Conservation (phyloP, 2,329 filamentous ascomycete species). For the Paramyrothecium roridum region DNA sequence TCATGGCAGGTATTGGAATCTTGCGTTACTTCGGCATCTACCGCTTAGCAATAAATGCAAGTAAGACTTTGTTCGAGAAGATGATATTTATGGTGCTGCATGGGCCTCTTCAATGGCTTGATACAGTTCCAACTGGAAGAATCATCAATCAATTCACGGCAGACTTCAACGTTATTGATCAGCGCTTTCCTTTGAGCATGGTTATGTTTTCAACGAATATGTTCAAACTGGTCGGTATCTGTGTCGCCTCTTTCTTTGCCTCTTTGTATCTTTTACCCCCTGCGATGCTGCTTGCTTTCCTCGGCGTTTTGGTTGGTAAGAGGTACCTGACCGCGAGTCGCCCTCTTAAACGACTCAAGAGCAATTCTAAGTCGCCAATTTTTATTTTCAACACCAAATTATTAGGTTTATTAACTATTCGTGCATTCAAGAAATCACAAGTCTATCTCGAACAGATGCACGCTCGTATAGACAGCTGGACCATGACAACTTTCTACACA, state of each 20-base stretch:
- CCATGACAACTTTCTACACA: slow-evolving; percentile 62
- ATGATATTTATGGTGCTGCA: slow-evolving; percentile 66
- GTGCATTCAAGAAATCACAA: slow-evolving; percentile 67
- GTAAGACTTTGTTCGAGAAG: slow-evolving; percentile 63
- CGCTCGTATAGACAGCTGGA: slow-evolving; percentile 64
- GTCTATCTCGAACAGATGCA: slow-evolving; percentile 70
- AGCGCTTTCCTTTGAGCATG: slow-evolving; percentile 60
- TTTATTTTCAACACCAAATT: slow-evolving; percentile 76
- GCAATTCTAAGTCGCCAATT: slow-evolving; percentile 72
- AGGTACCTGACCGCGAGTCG: slow-evolving; percentile 68
- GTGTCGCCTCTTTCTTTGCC: slow-evolving; percentile 65
- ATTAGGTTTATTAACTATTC: slow-evolving; percentile 71
- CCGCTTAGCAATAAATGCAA: slow-evolving; percentile 63
- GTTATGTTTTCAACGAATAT: slow-evolving; percentile 57
- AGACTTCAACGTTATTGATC: slow-evolving; percentile 74
- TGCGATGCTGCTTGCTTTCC: slow-evolving; percentile 52
- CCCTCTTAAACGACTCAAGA: slow-evolving; percentile 75
- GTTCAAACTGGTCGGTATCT: slow-evolving; percentile 61
- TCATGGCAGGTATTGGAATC: slow-evolving; percentile 56
- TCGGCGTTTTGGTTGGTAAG: slow-evolving; percentile 56
- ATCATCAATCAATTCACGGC: slow-evolving; percentile 76
- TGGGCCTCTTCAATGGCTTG: slow-evolving; percentile 74
- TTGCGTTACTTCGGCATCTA: slow-evolving; percentile 62
- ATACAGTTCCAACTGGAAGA: slow-evolving; percentile 74
- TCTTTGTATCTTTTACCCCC: slow-evolving; percentile 64